These are phyloP conservation scores for Pyrenophora seminiperda DNA, from an alignment of 2,329 filamentous ascomycete genomes.

Conservation along the genomic window DNA sequence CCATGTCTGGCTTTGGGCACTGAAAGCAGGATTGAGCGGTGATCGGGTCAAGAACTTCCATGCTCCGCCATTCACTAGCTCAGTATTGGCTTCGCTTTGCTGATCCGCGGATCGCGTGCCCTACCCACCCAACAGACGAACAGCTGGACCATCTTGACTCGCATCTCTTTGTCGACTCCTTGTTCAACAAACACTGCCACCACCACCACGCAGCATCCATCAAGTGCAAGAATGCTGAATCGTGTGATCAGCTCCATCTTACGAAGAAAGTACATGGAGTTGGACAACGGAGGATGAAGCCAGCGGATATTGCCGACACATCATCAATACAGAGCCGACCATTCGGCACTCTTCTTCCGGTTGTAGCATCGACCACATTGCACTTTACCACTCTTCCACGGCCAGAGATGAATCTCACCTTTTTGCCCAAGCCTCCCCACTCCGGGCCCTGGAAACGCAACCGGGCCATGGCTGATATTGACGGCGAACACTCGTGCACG, in stretches of 20 bases:
- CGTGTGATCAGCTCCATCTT: conserved; percentile 21
- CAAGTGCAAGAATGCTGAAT: conserved; percentile 38
- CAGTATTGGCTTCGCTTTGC: conserved; percentile 18
- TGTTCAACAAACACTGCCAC: conserved; percentile 3
- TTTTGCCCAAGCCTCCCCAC: conserved; percentile 34
- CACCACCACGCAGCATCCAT: neutral
- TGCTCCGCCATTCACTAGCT: conserved; percentile 13
- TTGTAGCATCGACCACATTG: conserved; percentile 29
- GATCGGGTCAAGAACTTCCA: too few relatives aligned
- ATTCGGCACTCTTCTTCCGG: conserved; percentile 18
- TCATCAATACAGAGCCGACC: conserved; percentile 13
- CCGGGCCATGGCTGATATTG: conserved; percentile 63
- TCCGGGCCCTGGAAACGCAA: conserved; percentile 55
- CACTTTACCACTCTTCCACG: conserved; percentile 39
- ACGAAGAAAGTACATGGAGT: conserved; percentile 35
- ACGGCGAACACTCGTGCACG: conserved; percentile 58
- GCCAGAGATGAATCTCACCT: conserved; percentile 42
- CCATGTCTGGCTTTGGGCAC: conserved; percentile 12
- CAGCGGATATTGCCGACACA: conserved; percentile 17
- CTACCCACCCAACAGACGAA: conserved; percentile 15
- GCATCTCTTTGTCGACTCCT: neutral
- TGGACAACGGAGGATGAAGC: conserved; percentile 41
- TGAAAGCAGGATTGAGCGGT: neutral
- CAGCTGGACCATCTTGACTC: conserved; percentile 1
- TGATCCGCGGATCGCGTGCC: conserved; percentile 18